These are phyloP conservation scores for Erythrobasidium hasegawianum DNA, from an alignment of 1,284 basidiomycete genomes.

Conservation along the genomic window DNA sequence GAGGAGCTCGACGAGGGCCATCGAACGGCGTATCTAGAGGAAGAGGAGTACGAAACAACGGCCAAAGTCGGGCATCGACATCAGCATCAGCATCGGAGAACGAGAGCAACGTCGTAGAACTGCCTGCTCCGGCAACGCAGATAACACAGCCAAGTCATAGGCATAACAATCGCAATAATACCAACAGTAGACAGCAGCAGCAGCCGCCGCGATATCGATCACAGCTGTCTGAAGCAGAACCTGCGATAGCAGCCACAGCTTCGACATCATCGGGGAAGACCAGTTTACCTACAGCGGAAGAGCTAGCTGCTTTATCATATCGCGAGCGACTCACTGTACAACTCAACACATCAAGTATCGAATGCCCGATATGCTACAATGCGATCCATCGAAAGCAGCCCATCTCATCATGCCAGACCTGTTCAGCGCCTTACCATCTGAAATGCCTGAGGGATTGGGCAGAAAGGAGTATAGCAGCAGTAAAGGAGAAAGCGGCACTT, in stretches of 20 bases:
- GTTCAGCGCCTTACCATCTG: slow-evolving; percentile 78
- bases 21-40: too few species aligned
- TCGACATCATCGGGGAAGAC: slow-evolving; percentile 1
- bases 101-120: slow-evolving; percentile 14
- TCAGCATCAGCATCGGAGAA: slow-evolving; percentile 19
- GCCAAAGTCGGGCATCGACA: slow-evolving; percentile 20
- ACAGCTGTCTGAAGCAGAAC: slow-evolving; percentile 20
- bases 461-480: slow-evolving; percentile 42
- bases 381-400: slow-evolving; percentile 65
- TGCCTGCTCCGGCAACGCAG: slow-evolving; percentile 31
- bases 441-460: slow-evolving; percentile 77
- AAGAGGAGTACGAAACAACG: slow-evolving; percentile 5
- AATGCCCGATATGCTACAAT: slow-evolving; percentile 76
- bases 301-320: slow-evolving; percentile 31
- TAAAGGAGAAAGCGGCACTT: slow-evolving; percentile 55
- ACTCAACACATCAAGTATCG: slow-evolving; percentile 47
- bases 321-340: slow-evolving; percentile 41
- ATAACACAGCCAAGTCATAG: slow-evolving; percentile 6
- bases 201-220: slow-evolving; percentile 23
- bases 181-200: neutral
- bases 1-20: too few species aligned
- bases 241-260: slow-evolving; percentile 7
- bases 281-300: slow-evolving; percentile 15
- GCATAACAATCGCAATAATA: neutral
- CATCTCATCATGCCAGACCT: slow-evolving; percentile 76